These are phyloP conservation scores for Xylaria sp. DNA, from an alignment of 2,329 filamentous ascomycete species.

Conservation along the genomic window DNA sequence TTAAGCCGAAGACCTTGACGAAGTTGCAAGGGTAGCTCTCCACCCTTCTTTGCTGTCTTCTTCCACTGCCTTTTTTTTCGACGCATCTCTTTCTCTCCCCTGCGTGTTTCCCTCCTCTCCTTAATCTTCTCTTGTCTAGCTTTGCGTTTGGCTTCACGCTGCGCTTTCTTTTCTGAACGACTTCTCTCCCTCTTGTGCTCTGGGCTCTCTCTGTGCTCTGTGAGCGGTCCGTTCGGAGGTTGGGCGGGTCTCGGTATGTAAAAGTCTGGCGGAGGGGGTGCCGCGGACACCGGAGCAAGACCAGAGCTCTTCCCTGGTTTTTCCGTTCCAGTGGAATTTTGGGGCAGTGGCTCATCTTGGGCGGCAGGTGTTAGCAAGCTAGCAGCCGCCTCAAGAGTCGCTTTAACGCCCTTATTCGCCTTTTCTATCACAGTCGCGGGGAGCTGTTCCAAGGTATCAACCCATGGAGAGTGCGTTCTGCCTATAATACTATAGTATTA, in stretches of 20 bases:
- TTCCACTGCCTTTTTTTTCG: constrained; percentile 37
- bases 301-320: constrained; percentile 5
- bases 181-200: constrained; percentile 36
- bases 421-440: constrained; percentile 25
- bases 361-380: constrained; percentile 19
- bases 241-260: constrained; percentile 9
- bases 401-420: constrained; percentile 32
- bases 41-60: constrained; percentile 35
- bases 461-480: constrained; percentile 33
- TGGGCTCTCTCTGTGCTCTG: background rate
- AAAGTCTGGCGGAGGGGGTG: constrained; percentile 15
- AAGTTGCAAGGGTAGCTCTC: constrained; percentile 33
- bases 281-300: constrained; percentile 26
- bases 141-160: constrained; percentile 32
- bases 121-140: constrained; percentile 37
- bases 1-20: constrained; percentile 19
- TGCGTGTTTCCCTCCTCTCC: constrained; percentile 36
- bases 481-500: constrained; percentile 15
- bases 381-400: constrained; percentile 23
- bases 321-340: background rate
- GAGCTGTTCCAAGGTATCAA: constrained; percentile 32
- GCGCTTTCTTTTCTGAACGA: constrained; percentile 36
- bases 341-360: constrained; percentile 2
- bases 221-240: background rate
- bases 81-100: constrained; percentile 34